A percentile compares a stretch with the other conserved stretches of the same genome.
Evolutionary conservation across 345 rosid genomes (phyloP).

Genomic region (Pistacia atlantica): DNA sequence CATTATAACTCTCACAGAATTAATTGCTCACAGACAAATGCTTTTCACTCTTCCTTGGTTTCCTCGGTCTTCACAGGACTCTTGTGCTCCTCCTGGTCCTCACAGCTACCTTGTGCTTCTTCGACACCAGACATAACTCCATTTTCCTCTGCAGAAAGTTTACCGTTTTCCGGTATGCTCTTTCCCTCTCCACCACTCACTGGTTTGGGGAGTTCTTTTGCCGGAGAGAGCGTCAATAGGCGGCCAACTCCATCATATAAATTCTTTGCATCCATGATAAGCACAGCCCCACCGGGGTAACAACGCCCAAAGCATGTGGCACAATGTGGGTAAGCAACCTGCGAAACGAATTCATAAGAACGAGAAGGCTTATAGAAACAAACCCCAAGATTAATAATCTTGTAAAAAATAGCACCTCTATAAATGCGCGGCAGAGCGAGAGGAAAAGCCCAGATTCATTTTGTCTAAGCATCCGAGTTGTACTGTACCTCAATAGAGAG

Average conservation of each 20-base stretch:
- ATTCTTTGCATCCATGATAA: constrained; percentile 76
- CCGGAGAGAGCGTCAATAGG: constrained; percentile 51
- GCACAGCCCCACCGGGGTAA: constrained; percentile 78
- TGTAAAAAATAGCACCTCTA: constrained; percentile 55
- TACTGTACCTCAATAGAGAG: constrained; percentile 75
- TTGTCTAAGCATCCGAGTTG: constrained; percentile 89
- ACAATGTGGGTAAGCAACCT: constrained; percentile 88
- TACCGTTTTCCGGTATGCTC: constrained; percentile 45
- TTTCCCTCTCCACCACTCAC: constrained; percentile 37
- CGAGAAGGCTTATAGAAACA: constrained; percentile 9
- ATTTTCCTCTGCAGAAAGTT: constrained; percentile 37
- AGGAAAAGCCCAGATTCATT: constrained; percentile 86
- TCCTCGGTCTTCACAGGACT: constrained; percentile 30
- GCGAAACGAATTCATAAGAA: constrained; percentile 19
- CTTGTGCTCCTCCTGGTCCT: constrained; percentile 31
- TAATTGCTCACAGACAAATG: neutral
- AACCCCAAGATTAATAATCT: neutral
- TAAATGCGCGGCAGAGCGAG: constrained; percentile 84
- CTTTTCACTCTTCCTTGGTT: constrained; percentile 22
- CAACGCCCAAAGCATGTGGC: constrained; percentile 93
- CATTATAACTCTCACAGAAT: neutral
- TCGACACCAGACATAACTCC: constrained; percentile 47
- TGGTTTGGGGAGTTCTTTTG: constrained; percentile 58
- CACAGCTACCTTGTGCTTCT: constrained; percentile 27
- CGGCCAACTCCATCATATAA: constrained; percentile 64